Evolutionary conservation across 441 rosid species (phyloP).

Genomic region (Populus hybrid): DNA sequence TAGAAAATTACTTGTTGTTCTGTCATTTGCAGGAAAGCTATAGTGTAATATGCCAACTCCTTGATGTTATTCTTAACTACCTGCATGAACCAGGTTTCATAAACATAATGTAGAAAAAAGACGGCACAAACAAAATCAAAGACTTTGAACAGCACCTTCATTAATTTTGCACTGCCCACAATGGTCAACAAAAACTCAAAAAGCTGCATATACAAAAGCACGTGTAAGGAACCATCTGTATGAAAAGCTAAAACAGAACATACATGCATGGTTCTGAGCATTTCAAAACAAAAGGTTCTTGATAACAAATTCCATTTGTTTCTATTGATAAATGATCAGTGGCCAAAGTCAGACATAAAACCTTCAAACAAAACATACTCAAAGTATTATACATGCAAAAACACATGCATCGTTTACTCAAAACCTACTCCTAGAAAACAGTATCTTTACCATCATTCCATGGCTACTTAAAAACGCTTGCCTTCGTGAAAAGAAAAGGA

Average conservation of each 20-base stretch:
- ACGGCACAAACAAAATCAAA: slow-evolving; percentile 1
- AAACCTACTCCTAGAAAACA: neutral
- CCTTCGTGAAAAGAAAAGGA: neutral
- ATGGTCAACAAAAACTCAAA: slow-evolving; percentile 86
- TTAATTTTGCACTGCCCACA: slow-evolving; percentile 65
- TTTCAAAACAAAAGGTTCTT: neutral
- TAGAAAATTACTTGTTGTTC: slow-evolving; percentile 68
- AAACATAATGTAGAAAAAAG: slow-evolving; percentile 13
- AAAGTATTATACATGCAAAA: neutral
- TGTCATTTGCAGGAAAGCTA: slow-evolving; percentile 90
- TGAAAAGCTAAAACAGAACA: slow-evolving; percentile 11
- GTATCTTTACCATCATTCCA: neutral
- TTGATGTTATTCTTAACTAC: slow-evolving; percentile 52
- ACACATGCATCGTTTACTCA: neutral
- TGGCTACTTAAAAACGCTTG: neutral
- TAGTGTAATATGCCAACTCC: slow-evolving; percentile 78
- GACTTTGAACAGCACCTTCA: slow-evolving; percentile 53
- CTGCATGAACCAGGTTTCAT: slow-evolving; percentile 35
- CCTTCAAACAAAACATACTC: neutral
- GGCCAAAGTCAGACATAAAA: neutral
- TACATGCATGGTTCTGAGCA: slow-evolving; percentile 3
- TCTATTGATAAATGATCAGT: neutral
- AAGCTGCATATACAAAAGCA: slow-evolving; percentile 50
- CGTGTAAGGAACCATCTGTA: slow-evolving; percentile 13
- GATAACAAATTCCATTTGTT: neutral